These are phyloP conservation scores for Hanseniaspora sp. DNA, from an alignment of 1,139 yeast genomes.

Conservation along the genomic window DNA sequence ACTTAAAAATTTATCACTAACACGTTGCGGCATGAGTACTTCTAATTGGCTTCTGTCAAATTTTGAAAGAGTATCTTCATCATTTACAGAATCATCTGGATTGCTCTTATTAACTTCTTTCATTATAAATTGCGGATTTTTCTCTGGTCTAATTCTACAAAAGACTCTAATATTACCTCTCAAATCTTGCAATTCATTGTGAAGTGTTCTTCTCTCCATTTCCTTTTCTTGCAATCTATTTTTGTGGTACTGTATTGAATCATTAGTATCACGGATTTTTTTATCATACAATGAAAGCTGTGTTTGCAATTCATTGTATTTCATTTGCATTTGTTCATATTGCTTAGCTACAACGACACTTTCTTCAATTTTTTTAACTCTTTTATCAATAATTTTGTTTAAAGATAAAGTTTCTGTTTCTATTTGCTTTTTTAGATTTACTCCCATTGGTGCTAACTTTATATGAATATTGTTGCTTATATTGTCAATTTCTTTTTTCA, in stretches of 20 bases:
- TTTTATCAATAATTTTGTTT: neutral
- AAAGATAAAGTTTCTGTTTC: neutral
- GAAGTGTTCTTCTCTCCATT: constrained; percentile 50
- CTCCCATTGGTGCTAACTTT: constrained; percentile 1
- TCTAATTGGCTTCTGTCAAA: constrained; percentile 13
- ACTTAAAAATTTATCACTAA: neutral
- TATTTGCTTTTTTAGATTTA: neutral
- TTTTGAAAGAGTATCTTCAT: constrained; percentile 34
- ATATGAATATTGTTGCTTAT: constrained; percentile 15
- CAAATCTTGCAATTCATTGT: constrained; percentile 67
- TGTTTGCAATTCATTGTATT: constrained; percentile 22
- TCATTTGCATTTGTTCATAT: constrained; percentile 19
- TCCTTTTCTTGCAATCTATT: constrained; percentile 39
- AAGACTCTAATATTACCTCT: constrained; percentile 89
- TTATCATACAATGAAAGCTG: constrained; percentile 1
- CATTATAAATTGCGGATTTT: constrained; percentile 23
- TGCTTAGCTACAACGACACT: constrained; percentile 7
- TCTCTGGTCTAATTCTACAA: constrained; percentile 68
- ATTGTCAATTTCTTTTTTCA: neutral
- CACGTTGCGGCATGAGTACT: constrained; percentile 1
- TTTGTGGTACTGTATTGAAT: constrained; percentile 27
- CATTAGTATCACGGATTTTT: constrained; percentile 23
- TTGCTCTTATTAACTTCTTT: constrained; percentile 31
- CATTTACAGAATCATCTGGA: constrained; percentile 46
- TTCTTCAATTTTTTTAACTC: constrained; percentile 14